Conservation (phyloP, 1,284 basidiomycete genomes). For the Puccinia horiana region DNA sequence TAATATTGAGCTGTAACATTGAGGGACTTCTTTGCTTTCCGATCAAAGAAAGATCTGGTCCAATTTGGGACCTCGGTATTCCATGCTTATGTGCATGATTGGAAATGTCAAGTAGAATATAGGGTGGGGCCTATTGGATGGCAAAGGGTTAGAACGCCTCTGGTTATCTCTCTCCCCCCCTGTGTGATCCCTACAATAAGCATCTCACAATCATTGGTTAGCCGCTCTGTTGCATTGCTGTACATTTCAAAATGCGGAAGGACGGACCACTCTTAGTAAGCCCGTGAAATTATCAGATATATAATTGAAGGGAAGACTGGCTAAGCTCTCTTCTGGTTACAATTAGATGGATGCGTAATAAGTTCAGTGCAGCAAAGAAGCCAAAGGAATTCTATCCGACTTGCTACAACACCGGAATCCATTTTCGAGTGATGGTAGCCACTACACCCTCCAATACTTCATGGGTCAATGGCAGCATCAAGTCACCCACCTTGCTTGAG, state of each 20-base stretch:
- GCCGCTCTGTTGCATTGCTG: neutral
- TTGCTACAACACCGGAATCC: neutral
- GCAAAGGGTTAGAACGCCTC: neutral
- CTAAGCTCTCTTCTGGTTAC: too few relatives aligned
- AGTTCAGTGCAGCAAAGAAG: neutral
- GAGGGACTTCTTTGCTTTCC: neutral
- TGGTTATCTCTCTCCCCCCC: neutral
- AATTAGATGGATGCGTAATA: neutral
- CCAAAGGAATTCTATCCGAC: neutral
- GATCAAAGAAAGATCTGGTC: neutral
- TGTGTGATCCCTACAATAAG: neutral
- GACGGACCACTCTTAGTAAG: neutral
- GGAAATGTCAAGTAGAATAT: conserved; percentile 23
- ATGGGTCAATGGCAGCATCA: neutral
- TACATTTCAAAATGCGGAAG: neutral
- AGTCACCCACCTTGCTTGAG: neutral
- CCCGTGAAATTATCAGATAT: too few relatives aligned
- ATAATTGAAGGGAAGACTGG: too few relatives aligned
- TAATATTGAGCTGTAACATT: neutral
- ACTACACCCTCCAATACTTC: neutral
- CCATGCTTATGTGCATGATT: conserved; percentile 28
- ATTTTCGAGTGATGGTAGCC: neutral
- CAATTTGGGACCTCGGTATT: conserved; percentile 21
- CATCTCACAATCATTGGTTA: conserved; percentile 13
- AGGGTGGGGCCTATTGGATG: conserved; percentile 5